A percentile compares a stretch with the other conserved stretches of the same genome.
Conservation (phyloP, 208 protist species). For the Trypanosoma conorhini region DNA sequence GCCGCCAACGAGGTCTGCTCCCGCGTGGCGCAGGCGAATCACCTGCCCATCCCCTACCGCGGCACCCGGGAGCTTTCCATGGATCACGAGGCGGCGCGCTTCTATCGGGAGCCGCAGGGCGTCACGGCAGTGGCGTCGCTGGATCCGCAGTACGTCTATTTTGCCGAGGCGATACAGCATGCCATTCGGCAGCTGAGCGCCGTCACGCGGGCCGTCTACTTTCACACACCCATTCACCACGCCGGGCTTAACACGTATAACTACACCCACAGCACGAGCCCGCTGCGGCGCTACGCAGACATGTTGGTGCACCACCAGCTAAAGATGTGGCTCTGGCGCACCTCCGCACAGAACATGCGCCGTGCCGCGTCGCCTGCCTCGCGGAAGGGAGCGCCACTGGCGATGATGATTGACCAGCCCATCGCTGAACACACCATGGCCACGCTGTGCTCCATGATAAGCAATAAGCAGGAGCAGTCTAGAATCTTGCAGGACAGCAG, state of each 20-base stretch:
- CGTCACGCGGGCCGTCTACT: constrained; percentile 87
- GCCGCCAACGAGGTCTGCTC: constrained; percentile 92
- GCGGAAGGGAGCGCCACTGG: neutral
- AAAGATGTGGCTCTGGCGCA: constrained; percentile 72
- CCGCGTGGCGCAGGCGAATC: constrained; percentile 74
- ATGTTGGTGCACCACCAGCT: constrained; percentile 93
- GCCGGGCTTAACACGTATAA: constrained; percentile 71
- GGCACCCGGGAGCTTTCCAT: constrained; percentile 75
- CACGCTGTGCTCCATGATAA: constrained; percentile 79
- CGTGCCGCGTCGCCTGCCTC: neutral
- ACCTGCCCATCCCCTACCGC: constrained; percentile 75
- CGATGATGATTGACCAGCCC: constrained; percentile 30
- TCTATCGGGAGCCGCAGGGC: constrained; percentile 61
- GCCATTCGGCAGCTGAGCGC: constrained; percentile 60
- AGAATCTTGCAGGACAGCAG: constrained; percentile 84
- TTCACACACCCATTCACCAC: constrained; percentile 73
- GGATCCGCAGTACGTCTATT: constrained; percentile 51
- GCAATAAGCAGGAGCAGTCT: constrained; percentile 76
- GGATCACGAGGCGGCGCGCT: constrained; percentile 73
- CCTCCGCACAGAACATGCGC: constrained; percentile 18
- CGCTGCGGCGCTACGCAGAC: constrained; percentile 84
- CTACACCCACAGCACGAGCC: constrained; percentile 90
- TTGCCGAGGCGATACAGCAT: constrained; percentile 77
- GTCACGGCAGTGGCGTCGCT: constrained; percentile 52
- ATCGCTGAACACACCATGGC: constrained; percentile 87